phyloP scores from a whole-genome alignment of 1,284 basidiomycete genomes.

The Trametes versicolor region DNA sequence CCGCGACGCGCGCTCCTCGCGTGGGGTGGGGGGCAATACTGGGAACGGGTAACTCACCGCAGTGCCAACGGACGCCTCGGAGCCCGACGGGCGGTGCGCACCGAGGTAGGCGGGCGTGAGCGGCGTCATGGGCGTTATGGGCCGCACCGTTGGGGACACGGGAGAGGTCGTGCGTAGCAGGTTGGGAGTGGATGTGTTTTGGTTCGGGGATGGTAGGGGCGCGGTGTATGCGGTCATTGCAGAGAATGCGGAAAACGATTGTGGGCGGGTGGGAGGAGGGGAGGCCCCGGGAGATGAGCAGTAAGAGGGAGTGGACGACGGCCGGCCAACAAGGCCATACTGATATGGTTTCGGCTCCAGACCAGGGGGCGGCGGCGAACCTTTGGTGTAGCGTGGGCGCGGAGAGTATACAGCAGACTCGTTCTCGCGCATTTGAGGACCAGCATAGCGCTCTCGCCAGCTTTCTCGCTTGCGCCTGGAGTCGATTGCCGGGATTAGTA shows the following conservation, averaged over 20 bases:
- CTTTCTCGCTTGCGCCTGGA: constrained; percentile 31
- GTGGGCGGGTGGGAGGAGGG: constrained; percentile 29
- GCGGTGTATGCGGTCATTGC: constrained; percentile 17
- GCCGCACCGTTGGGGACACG: constrained; percentile 2
- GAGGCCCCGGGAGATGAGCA: constrained; percentile 25
- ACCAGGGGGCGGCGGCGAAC: constrained; percentile 24
- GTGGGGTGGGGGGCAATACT: constrained; percentile 13
- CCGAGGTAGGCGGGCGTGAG: constrained; percentile 17
- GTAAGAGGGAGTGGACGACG: constrained; percentile 26
- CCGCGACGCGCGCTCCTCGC: constrained; percentile 17
- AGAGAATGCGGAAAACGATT: constrained; percentile 22
- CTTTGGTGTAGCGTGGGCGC: constrained; percentile 11
- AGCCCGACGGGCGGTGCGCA: constrained; percentile 12
- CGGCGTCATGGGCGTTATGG: constrained; percentile 13
- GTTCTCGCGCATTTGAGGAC: constrained; percentile 20
- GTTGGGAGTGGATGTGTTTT: constrained; percentile 15
- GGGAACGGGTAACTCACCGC: constrained; percentile 34
- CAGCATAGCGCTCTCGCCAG: constrained; percentile 14
- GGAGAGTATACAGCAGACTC: constrained; percentile 23
- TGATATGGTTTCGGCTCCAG: constrained; percentile 42
- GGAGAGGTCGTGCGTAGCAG: constrained; percentile 13
- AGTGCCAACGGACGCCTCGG: constrained; percentile 28
- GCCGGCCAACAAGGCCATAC: constrained; percentile 42
- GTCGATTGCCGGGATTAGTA: not conserved
- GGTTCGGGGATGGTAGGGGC: constrained; percentile 7